Conservation (phyloP, 805 yeast genomes). For the Yarrowia hollandica region DNA sequence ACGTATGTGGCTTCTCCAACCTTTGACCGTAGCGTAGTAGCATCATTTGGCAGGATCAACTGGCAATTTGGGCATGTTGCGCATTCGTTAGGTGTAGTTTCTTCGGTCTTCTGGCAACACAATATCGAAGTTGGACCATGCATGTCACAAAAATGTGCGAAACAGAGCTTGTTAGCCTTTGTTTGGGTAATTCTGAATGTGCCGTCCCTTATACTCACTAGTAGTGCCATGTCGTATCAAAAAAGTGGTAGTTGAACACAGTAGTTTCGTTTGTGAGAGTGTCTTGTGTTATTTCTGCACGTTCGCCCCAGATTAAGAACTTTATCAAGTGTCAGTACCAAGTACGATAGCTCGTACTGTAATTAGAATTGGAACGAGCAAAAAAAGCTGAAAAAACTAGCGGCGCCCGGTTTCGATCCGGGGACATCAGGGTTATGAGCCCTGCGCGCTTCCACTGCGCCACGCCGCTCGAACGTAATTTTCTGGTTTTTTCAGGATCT, state of each 20-base stretch:
- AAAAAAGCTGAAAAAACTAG: slow-evolving; percentile 48
- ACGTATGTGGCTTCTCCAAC: slow-evolving; percentile 29
- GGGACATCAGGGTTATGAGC: slow-evolving; percentile 95
- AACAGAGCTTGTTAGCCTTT: slow-evolving; percentile 34
- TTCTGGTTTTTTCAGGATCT: neutral
- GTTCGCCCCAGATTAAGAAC: slow-evolving; percentile 9
- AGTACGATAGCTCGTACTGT: too few species aligned
- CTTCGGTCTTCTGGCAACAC: slow-evolving; percentile 37
- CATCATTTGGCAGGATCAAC: slow-evolving; percentile 32
- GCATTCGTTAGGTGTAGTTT: slow-evolving; percentile 27
- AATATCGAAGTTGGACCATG: slow-evolving; percentile 40
- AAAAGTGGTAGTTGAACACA: neutral
- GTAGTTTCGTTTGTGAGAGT: neutral
- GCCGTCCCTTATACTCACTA: neutral
- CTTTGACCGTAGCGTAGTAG: neutral
- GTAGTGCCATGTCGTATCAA: neutral
- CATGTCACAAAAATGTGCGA: slow-evolving; percentile 40
- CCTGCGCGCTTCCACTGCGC: slow-evolving; percentile 86
- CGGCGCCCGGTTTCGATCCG: slow-evolving; percentile 90
- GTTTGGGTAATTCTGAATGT: neutral
- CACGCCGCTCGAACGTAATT: slow-evolving; percentile 41
- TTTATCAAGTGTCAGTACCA: neutral
- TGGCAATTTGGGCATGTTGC: slow-evolving; percentile 35
- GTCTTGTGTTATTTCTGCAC: slow-evolving; percentile 2
- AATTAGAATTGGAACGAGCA: neutral